A percentile compares a stretch with the other conserved stretches of the same genome.
Conservation (phyloP, 352 stramenopile species). For the Globisporangium paddicum region DNA sequence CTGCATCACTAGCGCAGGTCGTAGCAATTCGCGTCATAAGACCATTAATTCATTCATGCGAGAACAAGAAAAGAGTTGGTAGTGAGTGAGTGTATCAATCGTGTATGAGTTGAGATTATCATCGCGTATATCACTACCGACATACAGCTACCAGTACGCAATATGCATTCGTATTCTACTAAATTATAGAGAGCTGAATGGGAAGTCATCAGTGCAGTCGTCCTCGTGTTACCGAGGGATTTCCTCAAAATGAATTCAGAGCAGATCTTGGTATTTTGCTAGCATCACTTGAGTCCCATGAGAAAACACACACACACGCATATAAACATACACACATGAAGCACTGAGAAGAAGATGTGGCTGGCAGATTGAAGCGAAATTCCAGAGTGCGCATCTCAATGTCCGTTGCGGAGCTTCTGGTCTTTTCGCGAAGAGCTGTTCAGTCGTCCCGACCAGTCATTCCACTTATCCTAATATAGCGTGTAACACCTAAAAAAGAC, state of each 20-base stretch:
- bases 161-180: background rate
- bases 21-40: background rate
- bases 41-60: background rate
- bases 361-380: background rate
- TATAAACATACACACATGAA: background rate
- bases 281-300: conserved; percentile 52
- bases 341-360: too few species aligned
- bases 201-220: conserved; percentile 61
- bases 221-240: conserved; percentile 80
- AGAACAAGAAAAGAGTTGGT: background rate
- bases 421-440: background rate
- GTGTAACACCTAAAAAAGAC: too few species aligned
- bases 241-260: conserved; percentile 75
- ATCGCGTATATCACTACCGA: background rate
- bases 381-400: background rate
- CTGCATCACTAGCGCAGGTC: background rate
- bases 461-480: background rate
- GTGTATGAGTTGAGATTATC: too few species aligned
- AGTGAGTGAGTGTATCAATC: background rate
- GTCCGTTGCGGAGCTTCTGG: background rate
- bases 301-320: background rate
- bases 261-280: conserved; percentile 83
- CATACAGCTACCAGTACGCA: background rate
- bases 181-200: background rate
- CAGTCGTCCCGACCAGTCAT: conserved; percentile 5